A percentile compares a stretch with the other conserved stretches of the same genome.
phyloP scores from a whole-genome alignment of 768 basidiomycete genomes.

The Termitomyces sp. region DNA sequence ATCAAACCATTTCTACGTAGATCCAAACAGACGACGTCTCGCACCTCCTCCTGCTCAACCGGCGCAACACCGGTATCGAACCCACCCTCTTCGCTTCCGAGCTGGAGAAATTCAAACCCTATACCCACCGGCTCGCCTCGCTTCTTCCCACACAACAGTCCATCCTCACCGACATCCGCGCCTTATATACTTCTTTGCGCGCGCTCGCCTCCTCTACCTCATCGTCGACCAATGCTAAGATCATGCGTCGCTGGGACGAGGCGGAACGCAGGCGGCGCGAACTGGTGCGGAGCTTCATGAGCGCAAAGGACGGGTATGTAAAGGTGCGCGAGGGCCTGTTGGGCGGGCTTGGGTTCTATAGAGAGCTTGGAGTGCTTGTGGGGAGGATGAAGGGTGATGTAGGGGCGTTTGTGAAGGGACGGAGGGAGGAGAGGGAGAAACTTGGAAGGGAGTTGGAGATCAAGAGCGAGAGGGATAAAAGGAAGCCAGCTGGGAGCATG shows the following conservation, averaged over 20 bases:
- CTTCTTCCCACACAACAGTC: slow-evolving; percentile 76
- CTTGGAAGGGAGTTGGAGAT: slow-evolving; percentile 68
- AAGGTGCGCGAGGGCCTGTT: slow-evolving; percentile 82
- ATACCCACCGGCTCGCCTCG: slow-evolving; percentile 74
- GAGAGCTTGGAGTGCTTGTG: slow-evolving; percentile 65
- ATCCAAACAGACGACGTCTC: slow-evolving; percentile 97
- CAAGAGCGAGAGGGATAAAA: slow-evolving; percentile 55
- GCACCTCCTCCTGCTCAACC: slow-evolving; percentile 85
- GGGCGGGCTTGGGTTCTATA: slow-evolving; percentile 88
- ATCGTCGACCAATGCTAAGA: background rate
- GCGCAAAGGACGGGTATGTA: slow-evolving; percentile 80
- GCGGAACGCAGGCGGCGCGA: background rate
- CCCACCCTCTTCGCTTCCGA: slow-evolving; percentile 88
- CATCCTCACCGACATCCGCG: slow-evolving; percentile 67
- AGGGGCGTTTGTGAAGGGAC: slow-evolving; percentile 54
- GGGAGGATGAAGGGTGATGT: slow-evolving; percentile 53
- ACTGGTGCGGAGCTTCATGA: slow-evolving; percentile 55
- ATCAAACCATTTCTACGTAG: slow-evolving; percentile 33
- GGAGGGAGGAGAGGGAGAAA: slow-evolving; percentile 66
- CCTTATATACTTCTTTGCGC: slow-evolving; percentile 69
- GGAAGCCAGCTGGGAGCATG: slow-evolving; percentile 36
- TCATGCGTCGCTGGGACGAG: background rate
- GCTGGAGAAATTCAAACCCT: slow-evolving; percentile 93
- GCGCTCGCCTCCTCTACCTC: slow-evolving; percentile 59
- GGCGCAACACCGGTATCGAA: slow-evolving; percentile 78